Evolutionary conservation across 768 basidiomycete species (phyloP).

Genomic region (Tremella yokohamensis): DNA sequence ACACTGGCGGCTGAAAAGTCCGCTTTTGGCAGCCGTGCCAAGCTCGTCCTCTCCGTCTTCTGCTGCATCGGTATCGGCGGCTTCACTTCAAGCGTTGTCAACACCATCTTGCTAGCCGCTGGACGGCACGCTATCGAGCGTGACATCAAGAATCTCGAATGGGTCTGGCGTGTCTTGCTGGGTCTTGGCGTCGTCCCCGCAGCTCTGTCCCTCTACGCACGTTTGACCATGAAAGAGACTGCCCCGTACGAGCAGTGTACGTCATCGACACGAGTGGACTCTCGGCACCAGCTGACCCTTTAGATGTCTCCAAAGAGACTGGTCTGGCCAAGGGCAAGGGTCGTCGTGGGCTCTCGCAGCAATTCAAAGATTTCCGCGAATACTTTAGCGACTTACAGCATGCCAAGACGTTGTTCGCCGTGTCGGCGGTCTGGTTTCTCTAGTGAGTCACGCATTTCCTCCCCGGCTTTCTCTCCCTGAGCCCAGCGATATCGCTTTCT

Average conservation of each 20-base stretch:
- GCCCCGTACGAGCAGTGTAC: constrained; percentile 1
- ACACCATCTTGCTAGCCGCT: constrained; percentile 62
- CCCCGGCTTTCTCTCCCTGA: neutral
- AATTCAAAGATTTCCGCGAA: constrained; percentile 57
- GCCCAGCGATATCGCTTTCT: constrained; percentile 62
- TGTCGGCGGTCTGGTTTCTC: constrained; percentile 68
- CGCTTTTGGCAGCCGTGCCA: constrained; percentile 63
- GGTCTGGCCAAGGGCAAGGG: neutral
- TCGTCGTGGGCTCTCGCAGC: neutral
- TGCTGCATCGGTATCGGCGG: constrained; percentile 67
- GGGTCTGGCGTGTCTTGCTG: constrained; percentile 41
- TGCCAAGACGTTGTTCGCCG: constrained; percentile 64
- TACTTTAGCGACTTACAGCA: constrained; percentile 76
- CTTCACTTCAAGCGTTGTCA: constrained; percentile 62
- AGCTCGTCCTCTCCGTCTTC: constrained; percentile 58
- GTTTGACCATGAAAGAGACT: constrained; percentile 67
- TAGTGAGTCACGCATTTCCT: constrained; percentile 52
- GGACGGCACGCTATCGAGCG: constrained; percentile 54
- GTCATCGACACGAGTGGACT: neutral
- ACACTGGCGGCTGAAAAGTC: constrained; percentile 58
- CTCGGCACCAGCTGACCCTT: neutral
- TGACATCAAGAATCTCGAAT: constrained; percentile 2
- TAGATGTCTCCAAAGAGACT: neutral
- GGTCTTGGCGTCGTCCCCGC: constrained; percentile 74
- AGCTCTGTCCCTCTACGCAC: constrained; percentile 69